phyloP scores from a whole-genome alignment of 2,329 filamentous ascomycete species.

The Boeremia lycopersici region DNA sequence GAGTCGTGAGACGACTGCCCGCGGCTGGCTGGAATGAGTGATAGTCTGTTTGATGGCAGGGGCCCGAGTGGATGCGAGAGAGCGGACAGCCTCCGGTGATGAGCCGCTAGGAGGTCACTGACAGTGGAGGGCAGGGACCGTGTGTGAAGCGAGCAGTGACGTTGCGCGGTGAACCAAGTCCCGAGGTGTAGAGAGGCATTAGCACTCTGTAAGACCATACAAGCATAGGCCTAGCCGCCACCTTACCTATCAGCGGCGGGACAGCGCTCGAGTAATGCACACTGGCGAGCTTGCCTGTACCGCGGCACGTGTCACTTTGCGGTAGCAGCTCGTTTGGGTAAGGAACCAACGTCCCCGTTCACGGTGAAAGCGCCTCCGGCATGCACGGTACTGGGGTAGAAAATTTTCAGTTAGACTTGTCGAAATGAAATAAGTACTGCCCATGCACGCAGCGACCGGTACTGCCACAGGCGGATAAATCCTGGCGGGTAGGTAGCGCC shows the following conservation, averaged over 20 bases:
- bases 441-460: slow-evolving; percentile 20
- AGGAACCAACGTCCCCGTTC: slow-evolving; percentile 15
- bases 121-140: slow-evolving; percentile 17
- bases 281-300: slow-evolving; percentile 24
- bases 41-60: slow-evolving; percentile 25
- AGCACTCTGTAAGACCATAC: slow-evolving; percentile 32
- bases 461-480: slow-evolving; percentile 17
- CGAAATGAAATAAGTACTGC: slow-evolving; percentile 8
- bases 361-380: slow-evolving; percentile 7
- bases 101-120: slow-evolving; percentile 20
- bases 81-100: slow-evolving; percentile 22
- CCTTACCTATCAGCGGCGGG: slow-evolving; percentile 26
- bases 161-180: slow-evolving; percentile 36
- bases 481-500: slow-evolving; percentile 31
- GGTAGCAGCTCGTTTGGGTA: slow-evolving; percentile 16
- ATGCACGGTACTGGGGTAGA: slow-evolving; percentile 12
- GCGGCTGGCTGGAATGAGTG: slow-evolving; percentile 26
- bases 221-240: slow-evolving; percentile 6
- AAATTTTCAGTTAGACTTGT: slow-evolving; percentile 15
- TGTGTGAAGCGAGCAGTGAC: slow-evolving; percentile 28
- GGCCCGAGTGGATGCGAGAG: slow-evolving; percentile 24
- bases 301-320: slow-evolving; percentile 30
- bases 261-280: slow-evolving; percentile 21
- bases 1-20: slow-evolving; percentile 23
- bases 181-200: slow-evolving; percentile 25